Percentiles rank a stretch among this genome's conserved stretches.
phyloP scores from a whole-genome alignment of 1,139 yeast species.

The Candida sp. region DNA sequence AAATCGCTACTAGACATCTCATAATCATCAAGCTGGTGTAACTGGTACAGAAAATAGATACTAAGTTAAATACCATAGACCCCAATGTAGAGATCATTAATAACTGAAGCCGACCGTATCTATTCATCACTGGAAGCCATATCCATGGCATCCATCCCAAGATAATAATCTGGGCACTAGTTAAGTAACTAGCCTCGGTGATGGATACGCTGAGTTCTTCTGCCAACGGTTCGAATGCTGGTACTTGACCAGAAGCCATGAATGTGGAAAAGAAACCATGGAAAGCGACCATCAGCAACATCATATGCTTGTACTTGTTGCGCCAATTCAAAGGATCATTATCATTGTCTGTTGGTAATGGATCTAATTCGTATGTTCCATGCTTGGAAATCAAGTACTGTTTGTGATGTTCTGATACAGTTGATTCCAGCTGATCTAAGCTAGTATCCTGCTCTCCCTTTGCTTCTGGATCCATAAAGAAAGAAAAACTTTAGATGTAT shows the following conservation, averaged over 20 bases:
- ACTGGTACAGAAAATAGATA: constrained; percentile 12
- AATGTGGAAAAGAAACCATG: constrained; percentile 17
- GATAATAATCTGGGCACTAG: constrained; percentile 14
- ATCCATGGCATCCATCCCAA: constrained; percentile 16
- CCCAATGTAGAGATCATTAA: constrained; percentile 13
- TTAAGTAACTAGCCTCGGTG: constrained; percentile 12
- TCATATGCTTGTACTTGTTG: constrained; percentile 8
- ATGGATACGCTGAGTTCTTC: constrained; percentile 10
- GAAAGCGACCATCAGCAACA: constrained; percentile 15
- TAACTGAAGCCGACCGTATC: constrained; percentile 14
- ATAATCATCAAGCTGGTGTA: constrained; percentile 15
- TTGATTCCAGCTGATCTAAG: neutral
- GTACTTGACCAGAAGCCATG: constrained; percentile 18
- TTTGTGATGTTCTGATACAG: constrained; percentile 9
- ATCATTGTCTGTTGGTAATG: constrained; percentile 14
- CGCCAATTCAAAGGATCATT: constrained; percentile 19
- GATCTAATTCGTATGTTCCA: constrained; percentile 14
- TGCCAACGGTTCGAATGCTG: constrained; percentile 13
- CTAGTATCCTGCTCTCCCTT: neutral
- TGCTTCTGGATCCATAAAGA: neutral
- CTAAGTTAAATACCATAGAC: constrained; percentile 14
- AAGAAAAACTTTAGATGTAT: neutral
- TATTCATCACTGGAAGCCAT: constrained; percentile 18
- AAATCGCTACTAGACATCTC: constrained; percentile 15
- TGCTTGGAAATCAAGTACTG: constrained; percentile 14